Conservation (phyloP, 2,329 filamentous ascomycete genomes). For the Calcarisporium arbuscula region DNA sequence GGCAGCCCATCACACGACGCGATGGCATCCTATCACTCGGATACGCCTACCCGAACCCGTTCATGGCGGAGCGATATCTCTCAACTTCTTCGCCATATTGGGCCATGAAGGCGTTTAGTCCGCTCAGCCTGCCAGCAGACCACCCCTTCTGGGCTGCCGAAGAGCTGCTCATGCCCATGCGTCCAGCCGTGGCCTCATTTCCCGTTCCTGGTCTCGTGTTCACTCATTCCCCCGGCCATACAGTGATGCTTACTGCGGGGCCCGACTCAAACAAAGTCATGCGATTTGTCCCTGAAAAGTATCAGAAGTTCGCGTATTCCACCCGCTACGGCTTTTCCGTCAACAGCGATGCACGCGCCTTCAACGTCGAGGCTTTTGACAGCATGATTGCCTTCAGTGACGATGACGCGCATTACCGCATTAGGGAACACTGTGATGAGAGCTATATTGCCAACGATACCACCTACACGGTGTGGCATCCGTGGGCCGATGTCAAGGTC, state of each 20-base stretch:
- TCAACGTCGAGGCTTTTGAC: slow-evolving; percentile 5
- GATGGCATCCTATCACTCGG: slow-evolving; percentile 5
- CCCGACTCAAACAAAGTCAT: slow-evolving; percentile 4
- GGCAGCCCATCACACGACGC: slow-evolving; percentile 3
- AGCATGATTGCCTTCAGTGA: slow-evolving; percentile 7
- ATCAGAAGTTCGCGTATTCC: slow-evolving; percentile 4
- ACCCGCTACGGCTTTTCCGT: slow-evolving; percentile 6
- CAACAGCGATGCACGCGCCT: slow-evolving; percentile 4
- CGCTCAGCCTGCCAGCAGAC: slow-evolving; percentile 2
- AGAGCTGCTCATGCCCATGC: slow-evolving; percentile 3
- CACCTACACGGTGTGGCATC: slow-evolving; percentile 1
- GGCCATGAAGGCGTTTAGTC: slow-evolving; percentile 4
- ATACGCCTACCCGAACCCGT: slow-evolving; percentile 3
- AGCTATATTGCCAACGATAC: slow-evolving; percentile 2
- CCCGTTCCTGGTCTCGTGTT: slow-evolving; percentile 5
- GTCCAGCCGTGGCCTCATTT: background rate
- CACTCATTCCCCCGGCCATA: slow-evolving; percentile 1
- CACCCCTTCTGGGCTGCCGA: slow-evolving; percentile 4
- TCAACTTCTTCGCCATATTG: slow-evolving; percentile 1
- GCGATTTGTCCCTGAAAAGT: slow-evolving; percentile 5
- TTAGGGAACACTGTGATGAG: slow-evolving; percentile 5
- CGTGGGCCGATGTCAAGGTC: slow-evolving; percentile 2
- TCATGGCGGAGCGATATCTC: slow-evolving; percentile 3
- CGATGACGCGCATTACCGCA: slow-evolving; percentile 4
- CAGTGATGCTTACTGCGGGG: slow-evolving; percentile 3